Evolutionary conservation across 768 basidiomycete species (phyloP).

Genomic region (Crassisporium funariophilum): DNA sequence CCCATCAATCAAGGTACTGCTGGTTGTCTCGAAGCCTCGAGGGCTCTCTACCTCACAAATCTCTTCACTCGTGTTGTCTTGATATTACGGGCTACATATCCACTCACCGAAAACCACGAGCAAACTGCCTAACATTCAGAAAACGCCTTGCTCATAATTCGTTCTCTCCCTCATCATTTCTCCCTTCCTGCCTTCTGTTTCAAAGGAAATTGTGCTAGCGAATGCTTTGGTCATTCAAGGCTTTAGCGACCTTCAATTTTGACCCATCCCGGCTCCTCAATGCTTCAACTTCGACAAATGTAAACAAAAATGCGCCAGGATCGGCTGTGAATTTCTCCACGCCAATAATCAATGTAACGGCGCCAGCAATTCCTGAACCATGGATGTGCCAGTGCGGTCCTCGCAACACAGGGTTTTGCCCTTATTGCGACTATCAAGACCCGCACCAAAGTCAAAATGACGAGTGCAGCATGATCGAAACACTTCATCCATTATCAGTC

Average conservation of each 20-base stretch:
- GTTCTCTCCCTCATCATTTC: not conserved
- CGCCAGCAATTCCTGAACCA: slow-evolving; percentile 1
- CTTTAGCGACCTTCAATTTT: slow-evolving; percentile 16
- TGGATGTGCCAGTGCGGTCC: slow-evolving; percentile 15
- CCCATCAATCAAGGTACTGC: too few species aligned
- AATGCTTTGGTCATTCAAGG: slow-evolving; percentile 20
- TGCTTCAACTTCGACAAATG: too few species aligned
- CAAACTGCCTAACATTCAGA: not conserved
- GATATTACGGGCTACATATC: too few species aligned
- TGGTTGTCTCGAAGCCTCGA: too few species aligned
- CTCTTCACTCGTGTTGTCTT: too few species aligned
- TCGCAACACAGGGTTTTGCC: slow-evolving; percentile 21
- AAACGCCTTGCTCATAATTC: not conserved
- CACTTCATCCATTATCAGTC: too few species aligned
- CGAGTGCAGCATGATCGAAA: too few species aligned
- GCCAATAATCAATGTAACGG: slow-evolving; percentile 1
- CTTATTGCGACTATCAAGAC: slow-evolving; percentile 27
- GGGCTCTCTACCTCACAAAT: too few species aligned
- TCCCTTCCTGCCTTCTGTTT: not conserved
- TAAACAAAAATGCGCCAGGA: not conserved
- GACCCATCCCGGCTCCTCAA: not conserved
- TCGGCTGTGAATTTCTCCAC: not conserved
- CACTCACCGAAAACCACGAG: too few species aligned
- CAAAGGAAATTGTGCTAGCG: too few species aligned
- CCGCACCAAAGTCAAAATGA: too few species aligned